phyloP scores from a whole-genome alignment of 2,329 filamentous ascomycete species.

The Hymenoscyphus scutula region DNA sequence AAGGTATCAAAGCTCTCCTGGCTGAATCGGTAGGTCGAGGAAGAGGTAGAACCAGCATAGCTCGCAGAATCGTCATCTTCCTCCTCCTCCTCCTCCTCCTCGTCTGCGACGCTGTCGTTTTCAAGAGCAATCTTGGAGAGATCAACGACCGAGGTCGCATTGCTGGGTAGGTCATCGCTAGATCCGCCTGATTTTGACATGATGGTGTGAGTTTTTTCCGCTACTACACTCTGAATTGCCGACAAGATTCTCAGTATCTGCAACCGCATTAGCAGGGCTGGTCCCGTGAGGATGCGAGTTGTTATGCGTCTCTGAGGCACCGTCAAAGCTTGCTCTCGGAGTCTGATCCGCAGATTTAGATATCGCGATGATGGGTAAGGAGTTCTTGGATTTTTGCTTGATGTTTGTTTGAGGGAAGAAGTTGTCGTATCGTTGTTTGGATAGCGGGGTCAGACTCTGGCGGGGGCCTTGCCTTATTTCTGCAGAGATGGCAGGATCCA shows the following conservation, averaged over 20 bases:
- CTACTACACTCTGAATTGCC: neutral
- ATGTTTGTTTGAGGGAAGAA: neutral
- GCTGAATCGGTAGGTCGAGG: neutral
- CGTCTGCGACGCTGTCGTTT: neutral
- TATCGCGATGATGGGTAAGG: neutral
- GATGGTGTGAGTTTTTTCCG: too few species aligned
- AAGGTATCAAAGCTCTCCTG: conserved; percentile 22
- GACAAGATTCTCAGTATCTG: neutral
- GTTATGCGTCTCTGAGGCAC: neutral
- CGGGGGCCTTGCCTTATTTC: neutral
- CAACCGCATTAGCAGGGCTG: neutral
- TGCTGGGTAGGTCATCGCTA: too few species aligned
- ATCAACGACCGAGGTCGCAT: neutral
- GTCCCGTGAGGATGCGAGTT: neutral
- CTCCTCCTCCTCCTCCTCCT: too few species aligned
- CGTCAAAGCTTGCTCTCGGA: neutral
- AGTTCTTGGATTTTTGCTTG: neutral
- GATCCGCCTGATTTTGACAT: too few species aligned
- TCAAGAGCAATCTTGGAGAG: neutral
- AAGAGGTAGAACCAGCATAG: conserved; percentile 6
- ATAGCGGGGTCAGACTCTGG: neutral
- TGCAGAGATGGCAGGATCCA: neutral
- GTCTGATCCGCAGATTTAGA: neutral
- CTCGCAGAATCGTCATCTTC: neutral
- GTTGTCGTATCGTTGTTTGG: neutral